These are phyloP conservation scores for Lentinula novae-zelandiae DNA, from an alignment of 1,284 basidiomycete genomes.

Conservation along the genomic window DNA sequence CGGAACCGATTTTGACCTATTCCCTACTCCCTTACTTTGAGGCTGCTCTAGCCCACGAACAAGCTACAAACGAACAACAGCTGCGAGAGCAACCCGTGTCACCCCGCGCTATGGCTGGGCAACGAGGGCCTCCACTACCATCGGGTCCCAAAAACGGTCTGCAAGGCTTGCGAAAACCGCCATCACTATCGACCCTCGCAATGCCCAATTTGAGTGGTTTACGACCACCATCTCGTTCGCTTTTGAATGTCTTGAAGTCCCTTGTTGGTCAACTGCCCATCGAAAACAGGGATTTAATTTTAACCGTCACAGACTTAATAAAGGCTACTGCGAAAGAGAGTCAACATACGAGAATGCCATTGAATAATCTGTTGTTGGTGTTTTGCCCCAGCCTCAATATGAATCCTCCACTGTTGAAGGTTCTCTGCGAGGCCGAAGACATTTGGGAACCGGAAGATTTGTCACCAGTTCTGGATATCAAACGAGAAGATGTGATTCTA, in stretches of 20 bases:
- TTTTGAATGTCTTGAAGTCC: constrained; percentile 49
- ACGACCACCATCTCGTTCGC: constrained; percentile 52
- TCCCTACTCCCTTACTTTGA: constrained; percentile 73
- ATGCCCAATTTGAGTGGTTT: constrained; percentile 60
- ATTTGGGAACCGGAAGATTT: constrained; percentile 46
- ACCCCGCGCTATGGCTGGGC: constrained; percentile 16
- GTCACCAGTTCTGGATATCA: constrained; percentile 30
- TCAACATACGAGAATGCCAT: constrained; percentile 78
- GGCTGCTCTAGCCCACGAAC: constrained; percentile 60
- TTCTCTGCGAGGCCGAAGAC: constrained; percentile 65
- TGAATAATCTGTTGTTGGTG: constrained; percentile 76
- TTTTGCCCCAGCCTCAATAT: constrained; percentile 81
- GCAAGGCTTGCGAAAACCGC: constrained; percentile 61
- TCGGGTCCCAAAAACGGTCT: constrained; percentile 37
- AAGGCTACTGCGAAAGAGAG: constrained; percentile 58
- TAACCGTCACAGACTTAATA: constrained; percentile 72
- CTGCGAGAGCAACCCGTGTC: constrained; percentile 17
- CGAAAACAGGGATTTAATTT: constrained; percentile 71
- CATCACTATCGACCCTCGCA: constrained; percentile 71
- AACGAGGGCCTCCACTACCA: constrained; percentile 36
- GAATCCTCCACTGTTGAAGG: constrained; percentile 69
- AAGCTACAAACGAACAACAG: constrained; percentile 30
- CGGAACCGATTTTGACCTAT: constrained; percentile 76
- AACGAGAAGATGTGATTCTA: constrained; percentile 35
- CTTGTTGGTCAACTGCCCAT: constrained; percentile 63